Conservation (phyloP, 345 rosid species). For the Ailanthus altissimus region DNA sequence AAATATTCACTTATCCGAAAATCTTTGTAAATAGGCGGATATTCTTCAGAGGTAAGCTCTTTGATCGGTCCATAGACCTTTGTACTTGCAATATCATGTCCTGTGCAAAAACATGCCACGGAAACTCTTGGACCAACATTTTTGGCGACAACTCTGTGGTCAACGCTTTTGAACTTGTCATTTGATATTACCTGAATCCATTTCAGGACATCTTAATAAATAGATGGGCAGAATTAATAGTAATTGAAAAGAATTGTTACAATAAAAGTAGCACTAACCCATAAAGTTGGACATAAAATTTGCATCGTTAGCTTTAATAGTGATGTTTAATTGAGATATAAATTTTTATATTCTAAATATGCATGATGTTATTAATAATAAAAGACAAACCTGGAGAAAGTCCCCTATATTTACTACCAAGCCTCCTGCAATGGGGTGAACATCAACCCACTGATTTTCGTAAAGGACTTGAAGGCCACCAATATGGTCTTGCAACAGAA, state of each 20-base stretch:
- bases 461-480: slow-evolving; percentile 19
- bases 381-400: slow-evolving; percentile 7
- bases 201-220: no score
- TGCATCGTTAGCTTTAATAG: no score
- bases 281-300: no score
- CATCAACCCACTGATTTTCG: slow-evolving; percentile 18
- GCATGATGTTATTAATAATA: no score
- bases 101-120: slow-evolving; percentile 36
- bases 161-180: slow-evolving; percentile 44
- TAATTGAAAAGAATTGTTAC: no score
- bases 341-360: no score
- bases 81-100: neutral
- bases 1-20: slow-evolving; percentile 21
- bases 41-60: slow-evolving; percentile 33
- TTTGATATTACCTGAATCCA: slow-evolving; percentile 47
- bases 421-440: slow-evolving; percentile 16
- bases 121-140: slow-evolving; percentile 46
- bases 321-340: no score
- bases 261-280: no score
- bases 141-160: slow-evolving; percentile 51
- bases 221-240: no score
- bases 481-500: slow-evolving; percentile 6
- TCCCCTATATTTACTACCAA: slow-evolving; percentile 21
- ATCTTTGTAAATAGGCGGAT: slow-evolving; percentile 32
- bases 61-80: slow-evolving; percentile 30